phyloP scores from a whole-genome alignment of 768 basidiomycete species.

The Mycena venus region DNA sequence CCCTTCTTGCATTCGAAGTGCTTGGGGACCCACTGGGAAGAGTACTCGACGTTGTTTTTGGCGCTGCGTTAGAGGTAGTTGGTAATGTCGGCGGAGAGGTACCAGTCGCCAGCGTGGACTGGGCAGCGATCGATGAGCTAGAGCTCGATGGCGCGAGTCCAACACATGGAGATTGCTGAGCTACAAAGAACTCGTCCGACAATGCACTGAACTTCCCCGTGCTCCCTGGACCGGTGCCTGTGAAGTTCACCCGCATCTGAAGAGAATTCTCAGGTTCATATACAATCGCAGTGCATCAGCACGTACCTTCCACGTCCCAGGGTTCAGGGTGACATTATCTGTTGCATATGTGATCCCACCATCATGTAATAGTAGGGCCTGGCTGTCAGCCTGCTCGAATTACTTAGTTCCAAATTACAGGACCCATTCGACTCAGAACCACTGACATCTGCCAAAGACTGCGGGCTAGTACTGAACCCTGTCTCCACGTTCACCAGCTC shows the following conservation, averaged over 20 bases:
- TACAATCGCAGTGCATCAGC: neutral
- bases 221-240: neutral
- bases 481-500: neutral
- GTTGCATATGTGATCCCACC: neutral
- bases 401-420: too few species aligned
- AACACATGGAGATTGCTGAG: neutral
- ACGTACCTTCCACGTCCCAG: neutral
- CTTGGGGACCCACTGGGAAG: too few species aligned
- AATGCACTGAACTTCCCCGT: neutral
- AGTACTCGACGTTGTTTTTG: neutral
- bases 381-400: neutral
- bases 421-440: neutral
- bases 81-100: neutral
- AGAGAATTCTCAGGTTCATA: neutral
- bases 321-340: neutral
- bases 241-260: conserved; percentile 2
- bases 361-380: too few species aligned
- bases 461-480: neutral
- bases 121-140: neutral
- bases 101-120: neutral
- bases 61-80: neutral
- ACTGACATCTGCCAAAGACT: neutral
- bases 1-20: neutral
- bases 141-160: neutral
- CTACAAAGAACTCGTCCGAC: conserved; percentile 1